Evolutionary conservation across 371 early-diverging fungal genomes (phyloP).

Genomic region (Catenaria anguillulae): DNA sequence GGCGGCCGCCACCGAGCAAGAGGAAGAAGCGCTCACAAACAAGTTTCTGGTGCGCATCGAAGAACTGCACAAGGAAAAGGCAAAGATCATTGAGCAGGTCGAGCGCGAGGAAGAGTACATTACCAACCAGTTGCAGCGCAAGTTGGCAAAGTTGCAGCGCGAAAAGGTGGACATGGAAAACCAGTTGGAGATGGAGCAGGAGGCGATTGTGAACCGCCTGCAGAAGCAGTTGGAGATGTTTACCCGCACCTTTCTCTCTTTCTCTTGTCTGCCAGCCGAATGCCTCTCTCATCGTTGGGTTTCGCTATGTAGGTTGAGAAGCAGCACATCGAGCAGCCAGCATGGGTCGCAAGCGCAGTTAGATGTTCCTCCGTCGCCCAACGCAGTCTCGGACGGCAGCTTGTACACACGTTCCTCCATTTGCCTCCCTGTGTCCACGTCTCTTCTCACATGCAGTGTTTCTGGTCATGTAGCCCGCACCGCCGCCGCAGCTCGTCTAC

Average conservation of each 20-base stretch:
- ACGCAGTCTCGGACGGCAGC: too few relatives aligned
- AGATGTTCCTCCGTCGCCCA: too few relatives aligned
- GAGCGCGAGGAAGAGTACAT: constrained; percentile 61
- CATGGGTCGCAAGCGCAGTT: too few relatives aligned
- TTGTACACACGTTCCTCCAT: too few relatives aligned
- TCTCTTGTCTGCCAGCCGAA: background rate
- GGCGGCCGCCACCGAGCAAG: constrained; percentile 48
- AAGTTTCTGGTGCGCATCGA: constrained; percentile 45
- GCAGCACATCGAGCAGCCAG: too few relatives aligned
- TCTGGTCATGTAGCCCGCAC: too few relatives aligned
- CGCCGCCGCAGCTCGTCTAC: constrained; percentile 14
- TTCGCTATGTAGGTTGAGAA: constrained; percentile 11
- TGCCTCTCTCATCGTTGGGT: constrained; percentile 23
- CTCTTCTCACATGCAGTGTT: too few relatives aligned
- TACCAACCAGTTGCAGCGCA: constrained; percentile 56
- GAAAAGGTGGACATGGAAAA: constrained; percentile 70
- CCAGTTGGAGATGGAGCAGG: constrained; percentile 68
- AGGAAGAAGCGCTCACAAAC: constrained; percentile 56
- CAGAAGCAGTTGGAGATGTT: constrained; percentile 41
- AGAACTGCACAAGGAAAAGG: constrained; percentile 52
- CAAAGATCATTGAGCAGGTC: constrained; percentile 44
- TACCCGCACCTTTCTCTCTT: background rate
- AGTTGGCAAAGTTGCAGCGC: constrained; percentile 49
- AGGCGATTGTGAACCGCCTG: constrained; percentile 57
- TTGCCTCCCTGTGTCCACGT: too few relatives aligned